phyloP scores from a whole-genome alignment of 495 filamentous ascomycete genomes.

The Saxophila tyrrhenica region DNA sequence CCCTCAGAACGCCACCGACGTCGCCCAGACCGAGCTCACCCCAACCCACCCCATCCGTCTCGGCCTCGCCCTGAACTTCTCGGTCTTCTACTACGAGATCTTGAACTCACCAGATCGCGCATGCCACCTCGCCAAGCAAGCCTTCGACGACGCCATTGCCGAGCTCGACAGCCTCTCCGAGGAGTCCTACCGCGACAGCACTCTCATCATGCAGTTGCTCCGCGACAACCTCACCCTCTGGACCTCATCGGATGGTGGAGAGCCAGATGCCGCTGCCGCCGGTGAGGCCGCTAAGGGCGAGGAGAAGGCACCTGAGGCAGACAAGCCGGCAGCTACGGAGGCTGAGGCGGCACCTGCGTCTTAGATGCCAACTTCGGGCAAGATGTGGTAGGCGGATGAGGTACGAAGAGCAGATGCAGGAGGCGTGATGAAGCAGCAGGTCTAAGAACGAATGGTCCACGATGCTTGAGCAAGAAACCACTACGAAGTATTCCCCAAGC shows the following conservation, averaged over 20 bases:
- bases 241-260: slow-evolving; percentile 90
- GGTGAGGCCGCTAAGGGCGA: slow-evolving; percentile 46
- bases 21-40: slow-evolving; percentile 93
- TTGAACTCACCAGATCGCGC: slow-evolving; percentile 97
- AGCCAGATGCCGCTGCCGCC: slow-evolving; percentile 55
- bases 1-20: slow-evolving; percentile 68
- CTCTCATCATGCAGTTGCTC: slow-evolving; percentile 99
- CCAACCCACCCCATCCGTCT: slow-evolving; percentile 99
- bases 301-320: slow-evolving; percentile 39
- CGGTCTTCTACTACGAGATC: slow-evolving; percentile 99
- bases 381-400: background rate
- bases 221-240: slow-evolving; percentile 98
- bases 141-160: slow-evolving; percentile 98
- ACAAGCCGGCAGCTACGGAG: slow-evolving; percentile 19
- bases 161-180: slow-evolving; percentile 98
- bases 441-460: background rate
- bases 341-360: slow-evolving; percentile 9
- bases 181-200: slow-evolving; percentile 99
- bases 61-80: slow-evolving; percentile 97
- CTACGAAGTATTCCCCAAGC: background rate
- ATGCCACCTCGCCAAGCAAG: slow-evolving; percentile 98
- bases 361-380: background rate
- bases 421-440: no score
- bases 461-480: background rate
- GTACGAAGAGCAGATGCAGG: background rate